Evolutionary conservation across 805 yeast species (phyloP).

Genomic region (Hanseniaspora pseudoguilliermondii): DNA sequence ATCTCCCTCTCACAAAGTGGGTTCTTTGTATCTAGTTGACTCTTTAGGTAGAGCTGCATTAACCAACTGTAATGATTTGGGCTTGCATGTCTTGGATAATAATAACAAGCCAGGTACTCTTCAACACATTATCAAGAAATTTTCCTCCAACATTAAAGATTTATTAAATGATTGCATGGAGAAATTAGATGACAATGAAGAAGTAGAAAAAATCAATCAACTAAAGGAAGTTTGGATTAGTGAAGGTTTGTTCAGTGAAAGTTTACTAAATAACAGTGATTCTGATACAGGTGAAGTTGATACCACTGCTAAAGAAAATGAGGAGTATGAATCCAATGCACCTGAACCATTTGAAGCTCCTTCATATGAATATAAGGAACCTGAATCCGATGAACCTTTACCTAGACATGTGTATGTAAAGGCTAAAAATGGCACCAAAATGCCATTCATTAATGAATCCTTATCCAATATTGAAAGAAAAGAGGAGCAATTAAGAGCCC

Average conservation of each 20-base stretch:
- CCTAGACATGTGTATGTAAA: slow-evolving; percentile 16
- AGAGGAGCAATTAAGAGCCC: slow-evolving; percentile 12
- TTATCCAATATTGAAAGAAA: slow-evolving; percentile 6
- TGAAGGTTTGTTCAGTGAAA: slow-evolving; percentile 59
- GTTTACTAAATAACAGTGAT: slow-evolving; percentile 29
- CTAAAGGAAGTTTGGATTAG: slow-evolving; percentile 87
- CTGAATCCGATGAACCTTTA: slow-evolving; percentile 12
- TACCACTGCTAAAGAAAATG: slow-evolving; percentile 56
- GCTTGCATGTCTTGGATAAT: slow-evolving; percentile 24
- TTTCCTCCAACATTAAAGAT: slow-evolving; percentile 51
- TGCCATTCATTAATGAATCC: neutral
- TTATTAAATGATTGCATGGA: slow-evolving; percentile 51
- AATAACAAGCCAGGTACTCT: slow-evolving; percentile 52
- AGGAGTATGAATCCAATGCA: slow-evolving; percentile 26
- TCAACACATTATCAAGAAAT: slow-evolving; percentile 57
- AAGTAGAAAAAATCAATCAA: slow-evolving; percentile 63
- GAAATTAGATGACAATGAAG: slow-evolving; percentile 39
- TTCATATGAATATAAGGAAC: neutral
- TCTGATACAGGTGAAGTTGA: slow-evolving; percentile 18
- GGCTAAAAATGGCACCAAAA: neutral
- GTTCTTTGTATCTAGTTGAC: slow-evolving; percentile 82
- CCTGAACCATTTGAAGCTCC: neutral
- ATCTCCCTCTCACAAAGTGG: slow-evolving; percentile 73
- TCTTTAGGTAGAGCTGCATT: slow-evolving; percentile 77
- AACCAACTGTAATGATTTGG: slow-evolving; percentile 45